Conservation (phyloP, 148 eudicot genomes). For the Rhododendron kiyosumense region DNA sequence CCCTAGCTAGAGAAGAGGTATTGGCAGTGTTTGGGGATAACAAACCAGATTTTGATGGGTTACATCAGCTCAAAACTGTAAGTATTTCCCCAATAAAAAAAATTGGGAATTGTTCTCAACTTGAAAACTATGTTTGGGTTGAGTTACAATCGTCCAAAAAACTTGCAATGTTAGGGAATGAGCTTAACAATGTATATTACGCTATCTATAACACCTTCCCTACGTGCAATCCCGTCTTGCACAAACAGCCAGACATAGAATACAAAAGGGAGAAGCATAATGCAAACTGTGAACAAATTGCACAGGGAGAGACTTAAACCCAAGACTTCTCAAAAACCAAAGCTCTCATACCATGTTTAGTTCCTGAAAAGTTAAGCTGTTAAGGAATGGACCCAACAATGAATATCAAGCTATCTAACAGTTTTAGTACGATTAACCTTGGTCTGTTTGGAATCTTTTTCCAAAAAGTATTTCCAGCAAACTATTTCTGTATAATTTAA, state of each 20-base stretch:
- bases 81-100: not conserved
- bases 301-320: not conserved
- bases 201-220: not conserved
- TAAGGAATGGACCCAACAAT: not conserved
- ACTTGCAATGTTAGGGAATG: not conserved
- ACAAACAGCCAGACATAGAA: not conserved
- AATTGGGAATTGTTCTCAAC: not conserved
- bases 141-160: not conserved
- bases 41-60: constrained; percentile 28
- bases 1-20: constrained; percentile 29
- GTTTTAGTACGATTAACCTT: too few relatives aligned
- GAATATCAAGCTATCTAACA: not conserved
- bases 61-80: constrained; percentile 29
- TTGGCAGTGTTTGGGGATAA: constrained; percentile 24
- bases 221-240: not conserved
- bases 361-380: not conserved
- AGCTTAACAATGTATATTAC: not conserved
- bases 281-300: not conserved
- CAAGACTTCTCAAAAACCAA: not conserved
- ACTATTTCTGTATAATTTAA: too few relatives aligned
- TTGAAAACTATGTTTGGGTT: not conserved
- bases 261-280: not conserved
- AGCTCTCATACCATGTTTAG: not conserved
- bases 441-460: too few relatives aligned
- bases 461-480: too few relatives aligned